Evolutionary conservation across 2,329 filamentous ascomycete genomes (phyloP).

Genomic region (Sporothrix sp.): DNA sequence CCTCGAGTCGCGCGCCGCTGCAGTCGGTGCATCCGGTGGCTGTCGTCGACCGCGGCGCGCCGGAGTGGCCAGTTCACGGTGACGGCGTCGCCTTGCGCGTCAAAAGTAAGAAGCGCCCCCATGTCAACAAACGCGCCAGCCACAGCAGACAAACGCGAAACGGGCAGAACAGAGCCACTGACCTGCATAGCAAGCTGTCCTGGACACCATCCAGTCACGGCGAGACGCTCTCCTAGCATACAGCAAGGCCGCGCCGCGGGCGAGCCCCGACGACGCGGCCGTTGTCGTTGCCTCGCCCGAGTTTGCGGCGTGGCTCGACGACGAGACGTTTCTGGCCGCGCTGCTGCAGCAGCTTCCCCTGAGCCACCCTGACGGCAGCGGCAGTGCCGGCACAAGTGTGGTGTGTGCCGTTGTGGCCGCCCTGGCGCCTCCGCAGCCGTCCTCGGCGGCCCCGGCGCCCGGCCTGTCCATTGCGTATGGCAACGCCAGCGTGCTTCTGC

Average conservation of each 20-base stretch:
- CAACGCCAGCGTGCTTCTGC: slow-evolving; percentile 31
- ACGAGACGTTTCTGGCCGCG: slow-evolving; percentile 28
- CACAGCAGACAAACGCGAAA: not conserved
- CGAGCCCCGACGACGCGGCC: slow-evolving; percentile 29
- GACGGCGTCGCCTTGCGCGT: slow-evolving; percentile 1
- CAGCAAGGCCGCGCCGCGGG: not conserved
- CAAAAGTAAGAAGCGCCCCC: too few species aligned
- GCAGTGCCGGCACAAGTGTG: slow-evolving; percentile 29
- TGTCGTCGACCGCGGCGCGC: not conserved
- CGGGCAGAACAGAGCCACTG: not conserved
- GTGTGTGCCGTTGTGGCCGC: slow-evolving; percentile 48
- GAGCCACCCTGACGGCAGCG: slow-evolving; percentile 13
- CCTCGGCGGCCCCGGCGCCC: slow-evolving; percentile 19
- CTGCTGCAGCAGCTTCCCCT: slow-evolving; percentile 20
- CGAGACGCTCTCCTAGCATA: not conserved
- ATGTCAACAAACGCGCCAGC: not conserved
- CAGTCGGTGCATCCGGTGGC: not conserved
- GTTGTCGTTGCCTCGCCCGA: slow-evolving; percentile 41
- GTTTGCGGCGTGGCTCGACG: slow-evolving; percentile 39
- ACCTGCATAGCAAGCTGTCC: slow-evolving; percentile 9
- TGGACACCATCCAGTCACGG: slow-evolving; percentile 9
- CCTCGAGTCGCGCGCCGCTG: not conserved
- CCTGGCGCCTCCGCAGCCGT: slow-evolving; percentile 29
- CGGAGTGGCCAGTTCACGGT: slow-evolving; percentile 17
- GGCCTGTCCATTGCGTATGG: slow-evolving; percentile 47